Evolutionary conservation across 202 grass and related monocot species (phyloP).

Genomic region (Schoenoplectus triqueter): DNA sequence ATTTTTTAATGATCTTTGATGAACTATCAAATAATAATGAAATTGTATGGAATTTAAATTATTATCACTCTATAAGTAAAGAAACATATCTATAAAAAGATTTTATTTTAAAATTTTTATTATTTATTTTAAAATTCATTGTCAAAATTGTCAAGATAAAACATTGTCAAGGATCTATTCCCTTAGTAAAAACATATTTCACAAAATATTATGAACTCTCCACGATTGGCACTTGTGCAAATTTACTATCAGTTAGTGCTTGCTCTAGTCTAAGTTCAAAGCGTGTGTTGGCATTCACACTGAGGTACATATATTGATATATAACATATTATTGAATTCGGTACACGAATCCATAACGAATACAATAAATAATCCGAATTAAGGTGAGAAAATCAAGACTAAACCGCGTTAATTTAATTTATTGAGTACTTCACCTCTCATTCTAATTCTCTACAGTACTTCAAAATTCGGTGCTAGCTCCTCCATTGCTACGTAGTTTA

Average conservation of each 20-base stretch:
- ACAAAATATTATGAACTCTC: neutral
- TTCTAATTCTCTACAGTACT: neutral
- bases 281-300: slow-evolving; percentile 22
- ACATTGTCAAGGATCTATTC: too few species aligned
- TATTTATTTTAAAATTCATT: too few species aligned
- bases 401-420: slow-evolving; percentile 6
- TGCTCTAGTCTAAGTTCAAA: slow-evolving; percentile 3
- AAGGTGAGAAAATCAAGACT: slow-evolving; percentile 21
- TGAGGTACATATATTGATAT: too few species aligned
- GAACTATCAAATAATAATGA: too few species aligned
- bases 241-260: neutral
- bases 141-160: too few species aligned
- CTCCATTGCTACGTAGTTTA: neutral
- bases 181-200: neutral
- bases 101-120: too few species aligned
- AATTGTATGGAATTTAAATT: too few species aligned
- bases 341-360: neutral
- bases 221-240: neutral
- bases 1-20: too few species aligned
- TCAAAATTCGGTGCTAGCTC: neutral
- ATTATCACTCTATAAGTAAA: too few species aligned
- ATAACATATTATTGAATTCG: neutral
- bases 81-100: too few species aligned
- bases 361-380: neutral
- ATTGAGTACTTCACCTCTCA: too few species aligned